Percentiles rank a stretch among this genome's conserved stretches.
Evolutionary conservation across 2,329 filamentous ascomycete species (phyloP).

Genomic region (Fonsecaea pugnacius): DNA sequence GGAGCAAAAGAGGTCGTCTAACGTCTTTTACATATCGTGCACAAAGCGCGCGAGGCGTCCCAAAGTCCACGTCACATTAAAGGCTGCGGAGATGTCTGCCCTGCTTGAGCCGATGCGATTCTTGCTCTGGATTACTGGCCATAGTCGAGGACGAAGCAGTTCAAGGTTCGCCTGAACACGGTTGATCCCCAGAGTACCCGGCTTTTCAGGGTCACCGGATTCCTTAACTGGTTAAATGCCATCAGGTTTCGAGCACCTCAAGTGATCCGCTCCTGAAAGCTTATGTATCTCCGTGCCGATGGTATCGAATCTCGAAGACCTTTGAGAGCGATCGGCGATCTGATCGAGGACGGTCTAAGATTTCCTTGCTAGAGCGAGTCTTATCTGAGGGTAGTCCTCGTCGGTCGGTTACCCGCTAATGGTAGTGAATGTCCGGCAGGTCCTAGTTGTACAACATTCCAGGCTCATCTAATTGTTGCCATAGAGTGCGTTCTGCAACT

Average conservation of each 20-base stretch:
- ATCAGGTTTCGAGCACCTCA: no score
- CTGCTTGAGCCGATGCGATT: not conserved
- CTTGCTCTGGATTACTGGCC: not conserved
- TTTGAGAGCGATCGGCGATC: not conserved
- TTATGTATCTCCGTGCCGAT: no score
- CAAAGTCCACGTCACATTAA: not conserved
- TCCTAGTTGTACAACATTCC: slow-evolving; percentile 6
- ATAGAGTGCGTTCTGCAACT: slow-evolving; percentile 11
- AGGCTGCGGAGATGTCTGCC: not conserved
- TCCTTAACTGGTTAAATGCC: not conserved
- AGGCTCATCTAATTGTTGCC: slow-evolving; percentile 10
- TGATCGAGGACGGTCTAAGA: no score
- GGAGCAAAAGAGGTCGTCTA: not conserved
- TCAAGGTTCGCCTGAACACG: not conserved
- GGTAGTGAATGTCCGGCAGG: not conserved
- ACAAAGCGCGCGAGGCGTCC: not conserved
- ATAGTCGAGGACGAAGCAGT: not conserved
- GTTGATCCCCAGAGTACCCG: not conserved
- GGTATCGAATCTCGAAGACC: not conserved
- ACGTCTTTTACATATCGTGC: not conserved
- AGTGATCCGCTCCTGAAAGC: no score
- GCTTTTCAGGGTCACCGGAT: not conserved
- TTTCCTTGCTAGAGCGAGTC: no score
- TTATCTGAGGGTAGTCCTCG: no score
- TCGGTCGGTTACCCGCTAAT: not conserved